Base-by-base conservation (phyloP, 148 eudicot genomes). In the Rhododendron kiyosumense region DNA sequence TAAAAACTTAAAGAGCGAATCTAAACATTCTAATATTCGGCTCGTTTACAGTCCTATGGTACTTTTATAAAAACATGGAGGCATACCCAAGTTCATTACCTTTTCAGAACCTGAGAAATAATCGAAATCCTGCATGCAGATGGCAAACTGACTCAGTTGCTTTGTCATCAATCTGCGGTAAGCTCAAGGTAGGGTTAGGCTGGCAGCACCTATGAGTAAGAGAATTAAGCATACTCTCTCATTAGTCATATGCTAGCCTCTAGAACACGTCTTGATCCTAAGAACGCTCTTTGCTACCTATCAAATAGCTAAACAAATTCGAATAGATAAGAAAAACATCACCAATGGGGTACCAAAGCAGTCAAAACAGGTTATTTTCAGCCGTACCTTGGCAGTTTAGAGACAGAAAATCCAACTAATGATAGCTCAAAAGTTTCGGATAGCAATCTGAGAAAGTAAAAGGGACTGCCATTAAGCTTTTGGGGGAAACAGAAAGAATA, bases 131-230 rank as follows among this genome's bases (percentile, higher is more conserved):
- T 78, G 46, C 41, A 22, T 85, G 91, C 92, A 92, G 94, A 93
- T 90, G 92, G 76, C 6, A 2, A 71, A 92, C 48, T 90, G 92
- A 83, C 93, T 90, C 90, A 74, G 85, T 20, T 88, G 92, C 32
- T 91, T 95, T 61, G 61, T 85, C 4, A 88, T 86, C 69, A 90
- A 94, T 83, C 32, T 83, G 84, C 87, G 91, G 61, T 87, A 93
- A 79, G 95, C 95, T 84, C 95, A 91, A 89, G 95, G 92, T 3
- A 94, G 92, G 65, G 94, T 93, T 14, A 90, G 96, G 63, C 77
- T 94, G 83, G 93, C 89, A 30, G 94, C 95, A 71, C 41, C 4
- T 22, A 14, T 71, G 41, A 15, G 76, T 30, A 65, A 45, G 24
- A 45, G 32, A 18, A 41, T 78, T 20, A 7, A 43, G 30, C 81